These are phyloP conservation scores for Phialophora verrucosa DNA, from an alignment of 2,329 filamentous ascomycete genomes.

Conservation along the genomic window DNA sequence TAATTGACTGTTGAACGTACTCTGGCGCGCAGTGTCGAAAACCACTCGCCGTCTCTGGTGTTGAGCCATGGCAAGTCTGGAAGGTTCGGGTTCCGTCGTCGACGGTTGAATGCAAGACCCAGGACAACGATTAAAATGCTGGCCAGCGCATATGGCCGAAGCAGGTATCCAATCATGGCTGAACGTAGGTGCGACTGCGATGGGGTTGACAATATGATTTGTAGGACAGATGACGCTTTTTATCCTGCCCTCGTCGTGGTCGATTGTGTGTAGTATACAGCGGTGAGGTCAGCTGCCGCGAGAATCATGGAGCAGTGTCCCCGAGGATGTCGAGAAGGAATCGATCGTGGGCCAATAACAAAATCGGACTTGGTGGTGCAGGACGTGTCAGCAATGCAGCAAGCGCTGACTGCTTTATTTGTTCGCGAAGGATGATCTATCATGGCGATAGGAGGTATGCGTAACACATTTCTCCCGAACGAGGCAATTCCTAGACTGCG, in stretches of 20 bases:
- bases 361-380: neutral
- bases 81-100: constrained; percentile 11
- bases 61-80: constrained; percentile 33
- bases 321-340: neutral
- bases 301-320: neutral
- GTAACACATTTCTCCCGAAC: neutral
- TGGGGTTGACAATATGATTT: neutral
- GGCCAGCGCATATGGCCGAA: constrained; percentile 13
- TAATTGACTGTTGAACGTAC: constrained; percentile 26
- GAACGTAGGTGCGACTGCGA: neutral
- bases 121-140: constrained; percentile 10
- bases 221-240: neutral
- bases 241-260: neutral
- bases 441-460: neutral
- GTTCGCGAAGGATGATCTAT: neutral
- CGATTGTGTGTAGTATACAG: neutral
- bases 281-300: neutral
- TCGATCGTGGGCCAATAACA: neutral
- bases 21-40: constrained; percentile 25
- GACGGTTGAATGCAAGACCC: neutral
- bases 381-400: constrained; percentile 2
- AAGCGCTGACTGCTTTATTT: constrained; percentile 2
- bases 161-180: constrained; percentile 24
- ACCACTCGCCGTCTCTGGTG: constrained; percentile 25
- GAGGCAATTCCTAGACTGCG: neutral